phyloP scores from a whole-genome alignment of 176 grass and related monocot species.

The Phragmites australis region DNA sequence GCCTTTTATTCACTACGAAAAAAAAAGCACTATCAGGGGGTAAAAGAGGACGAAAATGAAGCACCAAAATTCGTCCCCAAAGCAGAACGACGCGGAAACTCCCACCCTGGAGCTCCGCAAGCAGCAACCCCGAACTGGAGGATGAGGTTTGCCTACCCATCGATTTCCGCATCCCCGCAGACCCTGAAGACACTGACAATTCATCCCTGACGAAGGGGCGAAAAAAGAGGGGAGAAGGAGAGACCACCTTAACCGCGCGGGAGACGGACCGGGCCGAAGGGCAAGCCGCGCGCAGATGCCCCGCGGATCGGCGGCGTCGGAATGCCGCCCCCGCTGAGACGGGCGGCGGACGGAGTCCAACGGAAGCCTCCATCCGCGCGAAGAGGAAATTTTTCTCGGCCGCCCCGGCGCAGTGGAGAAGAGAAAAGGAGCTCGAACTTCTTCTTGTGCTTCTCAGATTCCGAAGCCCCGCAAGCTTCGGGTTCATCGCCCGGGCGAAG shows the following conservation, averaged over 20 bases:
- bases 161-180: background rate
- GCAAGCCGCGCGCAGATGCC: background rate
- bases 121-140: background rate
- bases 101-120: background rate
- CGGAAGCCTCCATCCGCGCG: conserved; percentile 36
- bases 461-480: conserved; percentile 20
- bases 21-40: too few species aligned
- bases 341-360: conserved; percentile 14
- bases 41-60: background rate
- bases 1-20: background rate
- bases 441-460: conserved; percentile 4
- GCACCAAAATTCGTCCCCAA: background rate
- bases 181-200: background rate
- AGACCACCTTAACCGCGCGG: conserved; percentile 50
- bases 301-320: background rate
- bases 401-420: conserved; percentile 11
- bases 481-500: conserved; percentile 15
- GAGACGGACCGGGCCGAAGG: background rate
- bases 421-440: background rate
- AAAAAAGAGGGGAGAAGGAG: background rate
- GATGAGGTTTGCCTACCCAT: background rate
- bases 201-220: background rate
- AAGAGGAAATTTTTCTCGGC: background rate
- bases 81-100: background rate
- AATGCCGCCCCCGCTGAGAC: background rate